Evolutionary conservation across 2,329 filamentous ascomycete genomes (phyloP).

Genomic region (Neonectria sp.): DNA sequence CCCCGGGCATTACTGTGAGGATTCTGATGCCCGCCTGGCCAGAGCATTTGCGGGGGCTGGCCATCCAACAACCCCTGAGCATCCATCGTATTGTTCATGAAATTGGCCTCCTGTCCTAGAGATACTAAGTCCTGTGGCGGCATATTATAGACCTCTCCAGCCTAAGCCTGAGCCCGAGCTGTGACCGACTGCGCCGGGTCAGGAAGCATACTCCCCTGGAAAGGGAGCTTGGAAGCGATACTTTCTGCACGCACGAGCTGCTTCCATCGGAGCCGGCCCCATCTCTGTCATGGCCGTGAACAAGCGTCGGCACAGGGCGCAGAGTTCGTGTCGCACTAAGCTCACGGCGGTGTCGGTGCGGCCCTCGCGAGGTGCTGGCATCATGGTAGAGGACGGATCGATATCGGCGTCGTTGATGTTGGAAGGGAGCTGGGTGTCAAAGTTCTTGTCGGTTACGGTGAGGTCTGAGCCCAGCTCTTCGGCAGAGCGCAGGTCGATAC

Average conservation of each 20-base stretch:
- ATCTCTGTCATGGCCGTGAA: constrained; percentile 35
- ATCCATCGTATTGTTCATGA: not conserved
- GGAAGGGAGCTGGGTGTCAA: constrained; percentile 39
- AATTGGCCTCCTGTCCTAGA: not conserved
- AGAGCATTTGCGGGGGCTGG: too few species aligned
- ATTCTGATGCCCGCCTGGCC: too few species aligned
- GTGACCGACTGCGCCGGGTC: not conserved
- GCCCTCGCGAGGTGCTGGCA: constrained; percentile 34
- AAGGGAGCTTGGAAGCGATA: not conserved
- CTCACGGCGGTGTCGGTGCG: constrained; percentile 38
- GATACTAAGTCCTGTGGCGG: not conserved
- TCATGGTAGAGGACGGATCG: constrained; percentile 35
- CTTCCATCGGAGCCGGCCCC: constrained; percentile 16
- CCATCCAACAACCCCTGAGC: not conserved
- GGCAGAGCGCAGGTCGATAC: constrained; percentile 38
- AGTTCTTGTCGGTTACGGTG: constrained; percentile 35
- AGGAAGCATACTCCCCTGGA: not conserved
- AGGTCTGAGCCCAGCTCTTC: constrained; percentile 41
- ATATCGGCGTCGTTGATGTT: constrained; percentile 42
- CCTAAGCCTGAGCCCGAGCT: not conserved
- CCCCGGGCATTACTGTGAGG: not conserved
- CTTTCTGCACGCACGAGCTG: not conserved
- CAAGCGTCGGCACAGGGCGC: constrained; percentile 33
- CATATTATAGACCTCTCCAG: not conserved
- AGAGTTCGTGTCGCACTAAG: constrained; percentile 36